Percentiles rank a stretch among this genome's conserved stretches.
Evolutionary conservation across 495 filamentous ascomycete genomes (phyloP).

Genomic region (Penicillium bovifimosum): DNA sequence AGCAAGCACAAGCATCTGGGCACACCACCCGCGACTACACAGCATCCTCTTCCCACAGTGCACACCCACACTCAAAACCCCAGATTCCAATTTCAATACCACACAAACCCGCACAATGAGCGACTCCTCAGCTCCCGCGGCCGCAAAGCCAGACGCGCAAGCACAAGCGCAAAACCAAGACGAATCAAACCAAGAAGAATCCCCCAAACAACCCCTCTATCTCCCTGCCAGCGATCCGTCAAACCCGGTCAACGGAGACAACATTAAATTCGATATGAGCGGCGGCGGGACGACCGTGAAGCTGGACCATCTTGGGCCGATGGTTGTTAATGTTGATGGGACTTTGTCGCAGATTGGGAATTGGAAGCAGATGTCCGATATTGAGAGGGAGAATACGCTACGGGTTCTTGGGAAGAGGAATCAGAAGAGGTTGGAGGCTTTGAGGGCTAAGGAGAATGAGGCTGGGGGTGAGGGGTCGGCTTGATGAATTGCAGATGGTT

Average conservation of each 20-base stretch:
- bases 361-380: constrained; percentile 61
- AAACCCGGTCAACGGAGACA: constrained; percentile 2
- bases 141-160: constrained; percentile 1
- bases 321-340: constrained; percentile 65
- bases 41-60: constrained; percentile 26
- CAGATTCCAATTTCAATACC: neutral
- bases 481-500: no score
- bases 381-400: constrained; percentile 56
- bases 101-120: constrained; percentile 19
- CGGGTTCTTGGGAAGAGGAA: constrained; percentile 60
- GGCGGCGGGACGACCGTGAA: constrained; percentile 41
- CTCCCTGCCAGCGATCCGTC: constrained; percentile 28
- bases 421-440: constrained; percentile 49
- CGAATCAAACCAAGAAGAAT: constrained; percentile 2
- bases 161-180: constrained; percentile 9
- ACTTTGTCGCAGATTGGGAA: constrained; percentile 60
- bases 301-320: constrained; percentile 57
- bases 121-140: constrained; percentile 1
- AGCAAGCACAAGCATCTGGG: neutral
- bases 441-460: constrained; percentile 35
- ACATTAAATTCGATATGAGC: constrained; percentile 42
- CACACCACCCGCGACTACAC: constrained; percentile 11
- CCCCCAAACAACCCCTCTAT: constrained; percentile 8
- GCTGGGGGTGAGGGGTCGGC: neutral
- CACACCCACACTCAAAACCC: neutral